Evolutionary conservation across 768 basidiomycete genomes (phyloP), one percentile per base, ranked within the genome.

Genomic region (Hirschioporus abietinus): DNA sequence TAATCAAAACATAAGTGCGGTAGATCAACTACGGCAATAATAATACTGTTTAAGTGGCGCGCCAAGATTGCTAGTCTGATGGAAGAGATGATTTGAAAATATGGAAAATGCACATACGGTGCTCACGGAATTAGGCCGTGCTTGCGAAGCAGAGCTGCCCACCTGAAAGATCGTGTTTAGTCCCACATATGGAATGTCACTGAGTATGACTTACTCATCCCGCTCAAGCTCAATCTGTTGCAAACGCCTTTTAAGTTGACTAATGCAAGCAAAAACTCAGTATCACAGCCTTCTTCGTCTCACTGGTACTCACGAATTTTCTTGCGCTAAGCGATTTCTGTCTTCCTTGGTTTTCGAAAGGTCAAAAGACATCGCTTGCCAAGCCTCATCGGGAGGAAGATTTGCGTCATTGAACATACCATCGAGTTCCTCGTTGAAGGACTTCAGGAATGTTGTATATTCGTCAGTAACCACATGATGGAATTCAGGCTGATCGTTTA

Each of bases 391-490:
- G 24, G 88, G 87, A 12, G 95, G 93, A 63, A 96, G 84, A 67
- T 90, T 85, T 27, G 85, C 86, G 67, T 95, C 93, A 63, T 90
- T 89, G 76, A 88, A 96, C 92, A 96, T 93, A 20, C 85, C 87
- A 70, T 95, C 94, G 35, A 97, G 82, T 74, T 96, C 95, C 73
- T 95, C 93, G 74, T 97, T 96, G 79, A 97, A 96, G 1, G 93
- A 91, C 94, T 96, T 68, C 1, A 57, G 18, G 42, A 17, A 30
- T 35, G 17, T 42, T 36, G 30, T 7, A 9, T 15, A 20, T 63
- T 6, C 42, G 20, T 52, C 12, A 52, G 17, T 36, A 42, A 52
- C 36, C 26, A 6, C 15, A 34, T 34, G n/a, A 64, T 42, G 24
- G 24, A 18, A 69, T 60, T 66, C 3, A 15, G n/a, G 34, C 12